Evolutionary conservation across 176 grass and related monocot species (phyloP), one percentile per base, ranked within the genome.

Genomic region (Ananas comosus): DNA sequence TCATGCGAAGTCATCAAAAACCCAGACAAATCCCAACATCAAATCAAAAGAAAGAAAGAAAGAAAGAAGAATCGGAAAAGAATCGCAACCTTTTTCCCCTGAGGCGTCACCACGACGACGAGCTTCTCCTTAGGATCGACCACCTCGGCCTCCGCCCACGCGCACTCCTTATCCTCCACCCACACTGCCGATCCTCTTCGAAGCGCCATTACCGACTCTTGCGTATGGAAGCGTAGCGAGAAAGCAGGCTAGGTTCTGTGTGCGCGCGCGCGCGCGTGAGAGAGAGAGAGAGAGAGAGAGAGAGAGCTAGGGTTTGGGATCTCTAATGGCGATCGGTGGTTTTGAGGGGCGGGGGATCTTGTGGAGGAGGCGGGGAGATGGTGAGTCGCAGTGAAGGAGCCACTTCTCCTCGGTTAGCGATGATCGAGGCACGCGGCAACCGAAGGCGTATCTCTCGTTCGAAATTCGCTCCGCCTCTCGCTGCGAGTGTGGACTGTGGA

Each of bases 61-160:
- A 49, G 33, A 42, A 42, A 42, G 33, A 42, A 42, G 6, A 42
- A 42, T 7, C 5, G 33, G 33, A 42, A 42, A 42, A 42, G 33
- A 6, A 42, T 42, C 1, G 4, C 17, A 72, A 92, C 89, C 79
- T 79, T 83, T 61, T 56, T 73, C 16, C 85, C 82, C 23, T 53
- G 29, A 22, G 76, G 57, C 17, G 86, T 79, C 13, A 78, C 65
- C 64, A 88, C 76, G 1, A 66, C 53, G 65, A 88, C 23, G 3
- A 68, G 25, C 52, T 79, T 73, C 4, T 68, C 65, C 47, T 19
- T 71, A 50, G 70, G 72, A 13, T 85, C 65, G 1, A 76, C 57
- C 49, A 93, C 80, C 70, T 89, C 90, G 13, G 83, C 90, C 72
- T 93, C 86, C 7, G 65, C 64, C 86, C 90, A 93, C 4, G 74